phyloP scores from a whole-genome alignment of 2,329 filamentous ascomycete genomes.

The Fusarium musae region DNA sequence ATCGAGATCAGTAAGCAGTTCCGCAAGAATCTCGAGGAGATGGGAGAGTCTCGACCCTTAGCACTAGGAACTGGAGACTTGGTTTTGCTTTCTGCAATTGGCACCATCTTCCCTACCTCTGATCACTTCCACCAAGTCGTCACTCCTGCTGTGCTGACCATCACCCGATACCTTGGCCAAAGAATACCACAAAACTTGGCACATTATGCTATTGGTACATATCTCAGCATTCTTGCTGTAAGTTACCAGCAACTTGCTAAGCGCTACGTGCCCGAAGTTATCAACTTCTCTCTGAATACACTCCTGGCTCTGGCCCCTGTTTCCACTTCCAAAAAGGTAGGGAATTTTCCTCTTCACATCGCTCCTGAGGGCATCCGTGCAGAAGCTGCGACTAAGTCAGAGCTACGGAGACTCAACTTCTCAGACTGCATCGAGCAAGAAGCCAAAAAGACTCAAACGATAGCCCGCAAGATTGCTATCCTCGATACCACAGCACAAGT shows the following conservation, averaged over 20 bases:
- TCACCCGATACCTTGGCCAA: slow-evolving; percentile 84
- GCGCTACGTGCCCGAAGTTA: slow-evolving; percentile 87
- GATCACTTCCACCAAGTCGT: slow-evolving; percentile 97
- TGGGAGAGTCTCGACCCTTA: slow-evolving; percentile 60
- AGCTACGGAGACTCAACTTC: slow-evolving; percentile 66
- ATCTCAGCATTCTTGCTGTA: slow-evolving; percentile 79
- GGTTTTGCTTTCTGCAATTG: slow-evolving; percentile 83
- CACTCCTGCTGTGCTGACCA: slow-evolving; percentile 88
- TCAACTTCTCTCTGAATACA: slow-evolving; percentile 83
- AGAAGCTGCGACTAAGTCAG: slow-evolving; percentile 53
- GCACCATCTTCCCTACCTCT: slow-evolving; percentile 89
- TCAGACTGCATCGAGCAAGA: slow-evolving; percentile 62
- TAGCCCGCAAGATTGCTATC: slow-evolving; percentile 65
- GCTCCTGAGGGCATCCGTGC: slow-evolving; percentile 64
- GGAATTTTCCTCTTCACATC: slow-evolving; percentile 71
- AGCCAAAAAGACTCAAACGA: slow-evolving; percentile 48
- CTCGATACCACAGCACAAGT: slow-evolving; percentile 72
- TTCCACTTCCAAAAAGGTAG: slow-evolving; percentile 58
- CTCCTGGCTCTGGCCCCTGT: slow-evolving; percentile 73
- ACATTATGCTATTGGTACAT: slow-evolving; percentile 79
- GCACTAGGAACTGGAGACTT: slow-evolving; percentile 76
- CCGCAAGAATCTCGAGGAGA: slow-evolving; percentile 74
- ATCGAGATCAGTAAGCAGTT: slow-evolving; percentile 82
- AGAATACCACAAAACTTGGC: slow-evolving; percentile 72
- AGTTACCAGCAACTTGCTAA: slow-evolving; percentile 87